Evolutionary conservation across 2,329 filamentous ascomycete species (phyloP).

Genomic region (Alternaria metachromatica): DNA sequence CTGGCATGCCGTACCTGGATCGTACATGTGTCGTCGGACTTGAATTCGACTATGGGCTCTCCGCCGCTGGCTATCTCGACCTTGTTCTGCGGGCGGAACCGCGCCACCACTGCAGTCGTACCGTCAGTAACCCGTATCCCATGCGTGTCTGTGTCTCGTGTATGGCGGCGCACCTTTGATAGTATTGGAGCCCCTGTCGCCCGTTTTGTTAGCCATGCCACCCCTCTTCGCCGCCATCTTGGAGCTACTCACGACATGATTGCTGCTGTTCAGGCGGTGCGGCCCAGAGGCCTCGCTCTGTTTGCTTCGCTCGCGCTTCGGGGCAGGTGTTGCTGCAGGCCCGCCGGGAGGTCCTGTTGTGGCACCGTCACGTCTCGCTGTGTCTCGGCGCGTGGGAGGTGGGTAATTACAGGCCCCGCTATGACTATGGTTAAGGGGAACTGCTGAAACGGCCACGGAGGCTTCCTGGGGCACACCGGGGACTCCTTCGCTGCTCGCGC

Average conservation of each 20-base stretch:
- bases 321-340: slow-evolving; percentile 31
- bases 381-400: slow-evolving; percentile 37
- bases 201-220: slow-evolving; percentile 50
- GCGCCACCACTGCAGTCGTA: slow-evolving; percentile 77
- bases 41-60: slow-evolving; percentile 88
- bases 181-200: slow-evolving; percentile 51
- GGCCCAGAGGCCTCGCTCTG: slow-evolving; percentile 47
- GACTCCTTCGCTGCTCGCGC: slow-evolving; percentile 4
- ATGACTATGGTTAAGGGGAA: slow-evolving; percentile 39
- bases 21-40: slow-evolving; percentile 84
- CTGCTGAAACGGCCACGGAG: slow-evolving; percentile 21
- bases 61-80: slow-evolving; percentile 89
- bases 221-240: slow-evolving; percentile 6
- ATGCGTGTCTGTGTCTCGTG: neutral
- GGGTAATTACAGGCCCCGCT: slow-evolving; percentile 39
- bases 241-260: slow-evolving; percentile 48
- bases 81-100: slow-evolving; percentile 97
- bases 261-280: slow-evolving; percentile 36
- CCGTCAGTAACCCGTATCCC: slow-evolving; percentile 31
- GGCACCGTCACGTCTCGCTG: slow-evolving; percentile 37
- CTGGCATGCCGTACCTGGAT: slow-evolving; percentile 69
- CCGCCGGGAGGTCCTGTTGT: slow-evolving; percentile 34
- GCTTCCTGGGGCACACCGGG: slow-evolving; percentile 2
- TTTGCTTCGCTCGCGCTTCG: slow-evolving; percentile 25
- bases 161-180: slow-evolving; percentile 52